A percentile compares a stretch with the other conserved stretches of the same genome.
These are phyloP conservation scores for Sugiyamaella smithiae DNA, from an alignment of 805 yeast species.

Conservation along the genomic window DNA sequence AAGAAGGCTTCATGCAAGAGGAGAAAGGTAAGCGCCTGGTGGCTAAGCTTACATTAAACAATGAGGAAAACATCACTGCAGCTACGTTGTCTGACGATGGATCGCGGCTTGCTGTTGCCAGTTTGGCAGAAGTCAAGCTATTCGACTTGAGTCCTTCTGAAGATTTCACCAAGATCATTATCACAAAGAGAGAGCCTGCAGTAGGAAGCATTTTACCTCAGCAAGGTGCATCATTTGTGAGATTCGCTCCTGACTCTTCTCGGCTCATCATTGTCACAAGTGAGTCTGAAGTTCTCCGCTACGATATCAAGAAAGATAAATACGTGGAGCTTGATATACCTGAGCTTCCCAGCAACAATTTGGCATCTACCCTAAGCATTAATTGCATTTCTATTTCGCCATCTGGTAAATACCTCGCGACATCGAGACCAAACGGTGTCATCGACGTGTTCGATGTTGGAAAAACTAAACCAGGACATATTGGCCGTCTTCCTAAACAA, in stretches of 20 bases:
- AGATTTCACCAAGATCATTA: conserved; percentile 2
- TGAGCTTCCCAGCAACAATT: conserved; percentile 1
- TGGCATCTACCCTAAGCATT: not conserved
- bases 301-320: conserved; percentile 18
- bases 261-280: conserved; percentile 27
- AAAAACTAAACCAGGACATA: conserved; percentile 24
- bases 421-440: conserved; percentile 63
- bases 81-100: conserved; percentile 68
- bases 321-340: conserved; percentile 16
- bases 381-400: conserved; percentile 36
- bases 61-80: conserved; percentile 74
- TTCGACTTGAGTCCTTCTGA: conserved; percentile 52
- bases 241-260: conserved; percentile 22
- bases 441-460: conserved; percentile 49
- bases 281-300: conserved; percentile 28
- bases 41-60: conserved; percentile 61
- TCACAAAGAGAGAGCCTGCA: conserved; percentile 6
- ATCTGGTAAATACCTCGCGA: conserved; percentile 47
- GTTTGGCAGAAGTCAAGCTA: conserved; percentile 63
- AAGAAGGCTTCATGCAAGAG: conserved; percentile 19
- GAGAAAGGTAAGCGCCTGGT: conserved; percentile 53
- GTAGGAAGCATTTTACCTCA: conserved; percentile 2
- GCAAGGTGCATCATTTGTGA: conserved; percentile 20
- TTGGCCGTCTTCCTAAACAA: conserved; percentile 52
- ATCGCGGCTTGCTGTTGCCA: conserved; percentile 65